phyloP scores from a whole-genome alignment of 2,329 filamentous ascomycete genomes.

The Lasiodiplodia citricola region DNA sequence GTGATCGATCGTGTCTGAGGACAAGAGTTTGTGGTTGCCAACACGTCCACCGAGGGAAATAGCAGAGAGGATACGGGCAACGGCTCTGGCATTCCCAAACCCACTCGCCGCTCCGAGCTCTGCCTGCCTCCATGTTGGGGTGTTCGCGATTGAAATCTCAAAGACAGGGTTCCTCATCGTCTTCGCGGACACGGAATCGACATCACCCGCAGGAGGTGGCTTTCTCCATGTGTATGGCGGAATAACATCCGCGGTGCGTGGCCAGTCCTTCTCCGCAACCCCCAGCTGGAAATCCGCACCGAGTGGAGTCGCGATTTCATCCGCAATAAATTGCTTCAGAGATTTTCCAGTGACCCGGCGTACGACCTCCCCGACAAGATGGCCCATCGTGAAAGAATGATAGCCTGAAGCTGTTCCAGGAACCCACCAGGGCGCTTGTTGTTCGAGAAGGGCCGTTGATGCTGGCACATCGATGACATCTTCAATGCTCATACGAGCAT shows the following conservation, averaged over 20 bases:
- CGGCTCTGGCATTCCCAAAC: slow-evolving; percentile 46
- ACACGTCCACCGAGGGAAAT: slow-evolving; percentile 42
- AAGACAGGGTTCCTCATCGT: neutral
- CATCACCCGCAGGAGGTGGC: no score
- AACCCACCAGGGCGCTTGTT: neutral
- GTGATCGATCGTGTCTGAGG: slow-evolving; percentile 25
- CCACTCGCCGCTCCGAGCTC: slow-evolving; percentile 2
- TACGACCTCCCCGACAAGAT: slow-evolving; percentile 2
- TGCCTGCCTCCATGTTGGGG: neutral
- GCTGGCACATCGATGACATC: neutral
- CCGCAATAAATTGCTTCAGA: neutral
- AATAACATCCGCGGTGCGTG: neutral
- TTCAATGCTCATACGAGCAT: neutral
- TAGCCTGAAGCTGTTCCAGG: slow-evolving; percentile 11
- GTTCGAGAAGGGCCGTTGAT: slow-evolving; percentile 2
- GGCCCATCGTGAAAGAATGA: slow-evolving; percentile 3
- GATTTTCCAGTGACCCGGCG: neutral
- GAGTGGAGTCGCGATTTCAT: slow-evolving; percentile 13
- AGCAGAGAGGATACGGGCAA: slow-evolving; percentile 51
- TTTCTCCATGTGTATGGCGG: neutral
- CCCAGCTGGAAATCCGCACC: slow-evolving; percentile 15
- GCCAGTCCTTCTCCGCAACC: neutral
- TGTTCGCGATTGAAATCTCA: neutral
- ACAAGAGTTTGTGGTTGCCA: slow-evolving; percentile 45
- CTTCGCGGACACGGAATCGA: neutral